phyloP scores from a whole-genome alignment of 352 stramenopile species.

The Thalassiosira exigua region DNA sequence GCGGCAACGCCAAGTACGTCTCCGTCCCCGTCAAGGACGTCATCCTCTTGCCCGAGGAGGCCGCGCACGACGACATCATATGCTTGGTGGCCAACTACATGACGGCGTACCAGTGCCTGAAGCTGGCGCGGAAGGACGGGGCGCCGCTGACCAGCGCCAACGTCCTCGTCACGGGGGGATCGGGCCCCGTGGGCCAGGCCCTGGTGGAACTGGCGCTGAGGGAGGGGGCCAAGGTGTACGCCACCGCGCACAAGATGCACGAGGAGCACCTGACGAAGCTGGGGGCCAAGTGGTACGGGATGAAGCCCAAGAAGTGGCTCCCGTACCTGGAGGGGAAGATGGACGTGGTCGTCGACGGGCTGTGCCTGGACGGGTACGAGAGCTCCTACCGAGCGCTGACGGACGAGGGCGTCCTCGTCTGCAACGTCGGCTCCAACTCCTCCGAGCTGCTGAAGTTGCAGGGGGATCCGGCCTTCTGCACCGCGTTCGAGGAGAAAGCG shows the following conservation, averaged over 20 bases:
- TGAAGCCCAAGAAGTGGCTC: slow-evolving; percentile 63
- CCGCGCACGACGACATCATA: slow-evolving; percentile 63
- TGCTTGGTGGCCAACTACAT: slow-evolving; percentile 79
- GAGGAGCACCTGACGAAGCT: slow-evolving; percentile 43
- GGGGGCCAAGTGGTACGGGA: slow-evolving; percentile 58
- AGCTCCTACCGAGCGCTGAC: slow-evolving; percentile 55
- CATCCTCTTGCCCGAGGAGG: slow-evolving; percentile 46
- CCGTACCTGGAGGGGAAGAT: slow-evolving; percentile 63
- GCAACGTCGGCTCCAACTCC: slow-evolving; percentile 45
- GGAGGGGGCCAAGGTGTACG: slow-evolving; percentile 73
- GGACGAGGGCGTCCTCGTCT: slow-evolving; percentile 58
- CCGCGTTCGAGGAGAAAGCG: slow-evolving; percentile 42
- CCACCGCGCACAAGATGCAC: slow-evolving; percentile 50
- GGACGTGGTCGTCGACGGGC: slow-evolving; percentile 77
- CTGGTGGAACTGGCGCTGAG: slow-evolving; percentile 62
- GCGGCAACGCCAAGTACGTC: slow-evolving; percentile 71
- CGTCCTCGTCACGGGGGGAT: slow-evolving; percentile 71
- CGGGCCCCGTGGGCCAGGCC: slow-evolving; percentile 68
- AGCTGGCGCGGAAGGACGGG: slow-evolving; percentile 45
- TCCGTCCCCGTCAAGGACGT: slow-evolving; percentile 50
- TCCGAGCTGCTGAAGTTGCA: not conserved
- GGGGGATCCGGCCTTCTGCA: slow-evolving; percentile 29
- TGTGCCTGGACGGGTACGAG: slow-evolving; percentile 62
- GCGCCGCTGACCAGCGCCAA: slow-evolving; percentile 48
- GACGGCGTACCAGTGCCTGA: slow-evolving; percentile 71